Percentiles rank a stretch among this genome's conserved stretches.
Evolutionary conservation across 73 alveolate species (phyloP).

Genomic region (Symbiodinium pilosum): DNA sequence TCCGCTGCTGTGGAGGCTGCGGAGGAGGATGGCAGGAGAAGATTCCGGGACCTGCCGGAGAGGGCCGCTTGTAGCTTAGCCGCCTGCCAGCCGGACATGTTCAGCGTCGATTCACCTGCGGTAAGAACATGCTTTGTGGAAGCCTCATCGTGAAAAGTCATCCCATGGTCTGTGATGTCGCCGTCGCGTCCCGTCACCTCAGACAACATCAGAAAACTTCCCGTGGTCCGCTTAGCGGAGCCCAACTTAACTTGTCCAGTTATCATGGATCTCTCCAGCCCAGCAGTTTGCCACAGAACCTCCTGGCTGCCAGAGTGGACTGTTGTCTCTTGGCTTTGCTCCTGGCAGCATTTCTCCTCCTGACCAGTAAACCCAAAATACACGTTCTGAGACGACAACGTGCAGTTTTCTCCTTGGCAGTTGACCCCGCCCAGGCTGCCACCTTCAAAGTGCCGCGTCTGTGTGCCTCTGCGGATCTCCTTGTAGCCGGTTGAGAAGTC

Average conservation of each 20-base stretch:
- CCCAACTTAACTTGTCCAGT: background rate
- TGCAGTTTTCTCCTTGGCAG: background rate
- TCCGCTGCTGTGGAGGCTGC: background rate
- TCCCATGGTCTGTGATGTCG: background rate
- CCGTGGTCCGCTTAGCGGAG: background rate
- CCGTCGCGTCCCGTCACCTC: background rate
- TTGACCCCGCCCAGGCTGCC: background rate
- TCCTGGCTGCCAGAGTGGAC: background rate
- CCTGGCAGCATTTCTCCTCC: background rate
- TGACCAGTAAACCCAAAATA: background rate
- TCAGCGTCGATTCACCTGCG: background rate
- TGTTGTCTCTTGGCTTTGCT: background rate
- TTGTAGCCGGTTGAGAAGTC: background rate
- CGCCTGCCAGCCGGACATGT: background rate
- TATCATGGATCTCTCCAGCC: background rate
- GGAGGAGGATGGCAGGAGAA: background rate
- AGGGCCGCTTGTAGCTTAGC: background rate
- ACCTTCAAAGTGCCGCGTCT: background rate
- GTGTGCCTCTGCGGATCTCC: background rate
- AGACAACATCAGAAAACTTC: background rate
- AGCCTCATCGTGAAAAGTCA: background rate
- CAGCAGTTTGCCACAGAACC: background rate
- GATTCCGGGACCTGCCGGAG: background rate
- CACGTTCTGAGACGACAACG: background rate
- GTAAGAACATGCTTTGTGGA: background rate